phyloP scores from a whole-genome alignment of 345 rosid genomes.

The Murraya koenigii region DNA sequence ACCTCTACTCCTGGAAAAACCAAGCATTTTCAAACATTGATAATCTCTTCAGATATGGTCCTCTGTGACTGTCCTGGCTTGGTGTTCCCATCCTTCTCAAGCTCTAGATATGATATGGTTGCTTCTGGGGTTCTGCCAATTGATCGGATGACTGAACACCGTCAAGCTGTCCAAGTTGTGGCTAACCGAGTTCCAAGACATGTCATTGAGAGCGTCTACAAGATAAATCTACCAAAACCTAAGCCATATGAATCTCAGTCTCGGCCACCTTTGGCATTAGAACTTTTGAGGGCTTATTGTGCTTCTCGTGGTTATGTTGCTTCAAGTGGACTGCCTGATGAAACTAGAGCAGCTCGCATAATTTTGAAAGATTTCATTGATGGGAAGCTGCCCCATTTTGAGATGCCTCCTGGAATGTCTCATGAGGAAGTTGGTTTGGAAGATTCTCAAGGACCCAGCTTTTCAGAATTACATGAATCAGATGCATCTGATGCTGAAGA shows the following conservation, averaged over 20 bases:
- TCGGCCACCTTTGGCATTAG: conserved; percentile 79
- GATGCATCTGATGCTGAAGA: conserved; percentile 48
- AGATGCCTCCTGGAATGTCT: conserved; percentile 66
- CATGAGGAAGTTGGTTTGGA: conserved; percentile 29
- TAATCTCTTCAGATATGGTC: conserved; percentile 74
- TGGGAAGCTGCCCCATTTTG: conserved; percentile 76
- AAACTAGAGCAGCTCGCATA: conserved; percentile 81
- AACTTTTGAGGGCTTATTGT: conserved; percentile 66
- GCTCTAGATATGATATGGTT: conserved; percentile 88
- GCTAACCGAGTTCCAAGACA: conserved; percentile 71
- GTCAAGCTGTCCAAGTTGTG: conserved; percentile 86
- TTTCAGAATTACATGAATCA: conserved; percentile 30
- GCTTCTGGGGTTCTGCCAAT: conserved; percentile 94
- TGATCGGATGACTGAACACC: conserved; percentile 86
- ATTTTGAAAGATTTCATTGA: conserved; percentile 81
- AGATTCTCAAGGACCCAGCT: conserved; percentile 21
- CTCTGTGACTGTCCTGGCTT: conserved; percentile 92
- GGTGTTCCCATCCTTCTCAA: conserved; percentile 89
- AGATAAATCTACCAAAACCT: conserved; percentile 75
- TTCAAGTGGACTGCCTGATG: conserved; percentile 95
- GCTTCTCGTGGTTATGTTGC: conserved; percentile 85
- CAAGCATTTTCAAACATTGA: conserved; percentile 88
- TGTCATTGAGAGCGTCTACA: conserved; percentile 65
- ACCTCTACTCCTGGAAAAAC: conserved; percentile 97
- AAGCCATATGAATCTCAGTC: conserved; percentile 74